These are phyloP conservation scores for Elsinoe perseae DNA, from an alignment of 2,329 filamentous ascomycete species.

Conservation along the genomic window DNA sequence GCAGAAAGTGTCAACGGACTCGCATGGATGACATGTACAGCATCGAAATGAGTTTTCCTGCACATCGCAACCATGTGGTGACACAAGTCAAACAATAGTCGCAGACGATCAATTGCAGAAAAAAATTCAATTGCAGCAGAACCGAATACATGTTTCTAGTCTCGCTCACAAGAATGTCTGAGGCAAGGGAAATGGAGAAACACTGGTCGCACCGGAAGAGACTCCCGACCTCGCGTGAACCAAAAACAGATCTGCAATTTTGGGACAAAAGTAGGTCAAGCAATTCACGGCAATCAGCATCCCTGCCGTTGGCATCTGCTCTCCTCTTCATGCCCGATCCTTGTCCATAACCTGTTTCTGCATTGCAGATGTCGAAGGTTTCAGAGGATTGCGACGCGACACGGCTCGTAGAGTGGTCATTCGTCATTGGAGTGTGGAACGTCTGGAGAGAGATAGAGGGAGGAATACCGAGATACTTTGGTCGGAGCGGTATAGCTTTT, in stretches of 20 bases:
- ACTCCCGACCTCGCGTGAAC: not conserved
- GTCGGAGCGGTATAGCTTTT: not conserved
- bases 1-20: not conserved
- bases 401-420: not conserved
- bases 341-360: not conserved
- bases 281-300: not conserved
- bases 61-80: not conserved
- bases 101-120: not conserved
- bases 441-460: slow-evolving; percentile 3
- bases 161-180: not conserved
- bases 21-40: not conserved
- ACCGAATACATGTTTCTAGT: not conserved
- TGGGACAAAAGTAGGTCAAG: too few relatives aligned
- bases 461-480: too few relatives aligned
- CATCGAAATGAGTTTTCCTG: too few relatives aligned
- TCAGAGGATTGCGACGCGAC: not conserved
- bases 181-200: not conserved
- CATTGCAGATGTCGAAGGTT: not conserved
- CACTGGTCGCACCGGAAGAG: not conserved
- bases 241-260: not conserved
- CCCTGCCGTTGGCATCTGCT: not conserved
- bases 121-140: not conserved
- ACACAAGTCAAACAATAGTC: slow-evolving; percentile 12
- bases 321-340: not conserved
- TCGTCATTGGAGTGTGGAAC: not conserved